Evolutionary conservation across 73 alveolate genomes (phyloP), one percentile per base, ranked within the genome.

Genomic region (Strombidium stylifer): DNA sequence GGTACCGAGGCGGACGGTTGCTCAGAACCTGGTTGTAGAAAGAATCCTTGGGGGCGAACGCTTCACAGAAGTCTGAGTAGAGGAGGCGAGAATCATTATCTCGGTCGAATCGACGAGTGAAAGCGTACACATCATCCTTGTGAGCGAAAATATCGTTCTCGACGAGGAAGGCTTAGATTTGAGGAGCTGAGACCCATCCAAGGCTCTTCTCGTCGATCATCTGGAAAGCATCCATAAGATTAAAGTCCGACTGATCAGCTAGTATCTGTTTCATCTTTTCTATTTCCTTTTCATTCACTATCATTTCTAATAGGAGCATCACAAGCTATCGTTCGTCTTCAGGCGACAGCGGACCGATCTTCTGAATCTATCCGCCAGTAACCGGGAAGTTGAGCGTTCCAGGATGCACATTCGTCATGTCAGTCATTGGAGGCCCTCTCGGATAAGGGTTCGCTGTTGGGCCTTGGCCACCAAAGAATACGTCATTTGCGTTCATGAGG

Each of bases 201-300:
- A 60, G 70, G 0, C 48, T 70, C 0, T 78, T 60, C 24, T 20
- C 21, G 40, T 80, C 91, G 27, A 80, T 57, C 53, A 80, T 47
- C 30, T 53, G 26, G 66, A 80, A 80, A 4, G 83, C 70, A 50
- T 80, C 91, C 69, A 80, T 49, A n/a, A 80, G 25, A 34, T 80
- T 80, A 40, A 80, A 80, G 31, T 80, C 91, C 0, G 75, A 37
- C 45, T 60, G 65, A 26, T 56, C 7, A 35, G 82, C 69, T 6
- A 80, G 48, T 23, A 57, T 57, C 18, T 49, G 58, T 52, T 71
- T 80, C 1, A 69, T 64, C 15, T 61, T 70, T 51, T 80, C 85
- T 2, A 80, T 40, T 31, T 80, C 83, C 10, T 52, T 61, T 34
- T 80, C 91, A 25, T 60, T 27, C 18, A 35, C 50, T 7, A 69